These are phyloP conservation scores for Berkeleyomyces basicola DNA, from an alignment of 2,329 filamentous ascomycete genomes.

Conservation along the genomic window DNA sequence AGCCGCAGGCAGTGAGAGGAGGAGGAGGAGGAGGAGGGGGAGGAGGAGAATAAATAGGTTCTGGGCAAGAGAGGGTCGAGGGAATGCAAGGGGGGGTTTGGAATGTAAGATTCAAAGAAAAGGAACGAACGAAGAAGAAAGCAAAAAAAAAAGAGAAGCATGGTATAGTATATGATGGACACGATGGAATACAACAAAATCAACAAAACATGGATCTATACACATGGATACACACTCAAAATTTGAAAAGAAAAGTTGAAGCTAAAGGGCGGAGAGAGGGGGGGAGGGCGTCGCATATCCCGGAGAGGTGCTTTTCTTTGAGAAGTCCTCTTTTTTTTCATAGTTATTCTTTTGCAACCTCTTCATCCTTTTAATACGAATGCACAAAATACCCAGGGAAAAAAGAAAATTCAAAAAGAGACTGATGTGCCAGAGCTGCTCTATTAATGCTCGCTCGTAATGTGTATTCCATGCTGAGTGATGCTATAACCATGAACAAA, in stretches of 20 bases:
- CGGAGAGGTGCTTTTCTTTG: neutral
- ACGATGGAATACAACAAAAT: neutral
- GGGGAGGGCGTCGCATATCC: neutral
- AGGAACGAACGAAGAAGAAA: neutral
- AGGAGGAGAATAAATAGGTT: neutral
- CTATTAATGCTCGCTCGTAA: no score
- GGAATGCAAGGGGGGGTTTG: neutral
- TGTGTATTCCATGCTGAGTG: no score
- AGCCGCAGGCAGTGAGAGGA: slow-evolving; percentile 20
- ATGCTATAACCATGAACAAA: neutral
- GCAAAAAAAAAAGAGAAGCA: neutral
- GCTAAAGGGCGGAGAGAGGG: neutral
- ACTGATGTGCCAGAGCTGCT: no score
- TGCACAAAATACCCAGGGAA: no score
- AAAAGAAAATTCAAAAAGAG: no score
- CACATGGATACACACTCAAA: neutral
- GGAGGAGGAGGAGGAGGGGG: no score
- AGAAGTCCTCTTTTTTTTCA: slow-evolving; percentile 1
- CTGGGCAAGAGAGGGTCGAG: neutral
- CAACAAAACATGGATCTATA: neutral
- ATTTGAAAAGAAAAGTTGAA: neutral
- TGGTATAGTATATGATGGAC: neutral
- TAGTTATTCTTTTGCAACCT: neutral
- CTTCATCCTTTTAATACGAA: neutral
- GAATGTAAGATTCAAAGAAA: neutral